phyloP scores from a whole-genome alignment of 2,329 filamentous ascomycete genomes.

The Penicillium sp. region DNA sequence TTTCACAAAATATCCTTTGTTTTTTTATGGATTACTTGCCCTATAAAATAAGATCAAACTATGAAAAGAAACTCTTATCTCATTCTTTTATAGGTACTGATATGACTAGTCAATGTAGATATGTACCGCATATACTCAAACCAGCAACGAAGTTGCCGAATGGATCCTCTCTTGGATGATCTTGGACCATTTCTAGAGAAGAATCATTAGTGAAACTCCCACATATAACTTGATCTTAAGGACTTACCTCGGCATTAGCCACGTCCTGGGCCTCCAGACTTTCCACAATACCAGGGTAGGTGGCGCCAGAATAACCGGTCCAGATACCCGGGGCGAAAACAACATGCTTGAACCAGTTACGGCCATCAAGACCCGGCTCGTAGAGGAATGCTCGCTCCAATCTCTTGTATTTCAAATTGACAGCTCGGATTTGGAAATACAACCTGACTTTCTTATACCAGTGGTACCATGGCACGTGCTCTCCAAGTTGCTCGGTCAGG shows the following conservation, averaged over 20 bases:
- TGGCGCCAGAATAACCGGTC: constrained; percentile 83
- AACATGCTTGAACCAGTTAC: constrained; percentile 91
- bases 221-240: neutral
- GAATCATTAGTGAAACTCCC: constrained; percentile 9
- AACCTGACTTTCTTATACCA: constrained; percentile 68
- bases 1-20: no score
- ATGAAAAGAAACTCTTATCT: no score
- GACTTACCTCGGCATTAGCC: constrained; percentile 53
- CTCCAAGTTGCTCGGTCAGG: constrained; percentile 50
- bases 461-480: constrained; percentile 74
- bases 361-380: constrained; percentile 70
- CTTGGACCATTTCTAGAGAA: constrained; percentile 40
- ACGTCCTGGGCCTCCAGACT: constrained; percentile 55
- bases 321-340: constrained; percentile 89
- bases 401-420: constrained; percentile 80
- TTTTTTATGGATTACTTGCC: no score
- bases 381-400: constrained; percentile 81
- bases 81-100: no score
- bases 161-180: constrained; percentile 40
- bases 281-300: constrained; percentile 65
- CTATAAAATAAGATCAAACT: no score
- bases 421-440: constrained; percentile 61
- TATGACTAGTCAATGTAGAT: no score
- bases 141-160: constrained; percentile 28
- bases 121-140: neutral